These are phyloP conservation scores for Botrytis galanthina DNA, from an alignment of 2,329 filamentous ascomycete species.

Conservation along the genomic window DNA sequence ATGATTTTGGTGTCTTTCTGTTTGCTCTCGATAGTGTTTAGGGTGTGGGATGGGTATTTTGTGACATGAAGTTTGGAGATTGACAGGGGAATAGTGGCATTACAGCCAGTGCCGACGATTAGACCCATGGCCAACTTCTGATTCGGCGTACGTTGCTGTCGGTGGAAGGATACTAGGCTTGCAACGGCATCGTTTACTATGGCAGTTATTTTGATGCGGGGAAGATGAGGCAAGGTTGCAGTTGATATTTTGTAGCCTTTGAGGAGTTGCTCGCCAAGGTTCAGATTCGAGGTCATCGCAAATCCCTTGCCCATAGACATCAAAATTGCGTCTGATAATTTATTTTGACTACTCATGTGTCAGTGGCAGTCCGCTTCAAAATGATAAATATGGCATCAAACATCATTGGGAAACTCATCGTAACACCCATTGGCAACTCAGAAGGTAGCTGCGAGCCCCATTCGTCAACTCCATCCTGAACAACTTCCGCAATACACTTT, in stretches of 20 bases:
- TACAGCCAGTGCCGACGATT: conserved; percentile 78
- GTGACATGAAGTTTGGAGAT: conserved; percentile 59
- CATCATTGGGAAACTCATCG: conserved; percentile 69
- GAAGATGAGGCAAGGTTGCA: conserved; percentile 48
- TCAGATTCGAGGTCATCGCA: conserved; percentile 57
- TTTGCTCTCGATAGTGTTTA: conserved; percentile 35
- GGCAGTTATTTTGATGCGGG: conserved; percentile 67
- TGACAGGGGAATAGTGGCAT: conserved; percentile 74
- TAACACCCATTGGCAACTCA: conserved; percentile 62
- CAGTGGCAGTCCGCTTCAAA: conserved; percentile 15
- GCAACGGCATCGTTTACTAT: conserved; percentile 82
- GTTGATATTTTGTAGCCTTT: conserved; percentile 53
- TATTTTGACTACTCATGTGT: conserved; percentile 46
- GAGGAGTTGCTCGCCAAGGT: conserved; percentile 58
- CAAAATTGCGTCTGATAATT: conserved; percentile 59
- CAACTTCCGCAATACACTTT: conserved; percentile 70
- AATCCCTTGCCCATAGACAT: conserved; percentile 73
- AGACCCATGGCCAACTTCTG: conserved; percentile 74
- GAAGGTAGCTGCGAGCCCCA: conserved; percentile 42
- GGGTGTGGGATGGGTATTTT: conserved; percentile 55
- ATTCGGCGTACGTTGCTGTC: conserved; percentile 57
- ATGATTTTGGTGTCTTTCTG: conserved; percentile 60
- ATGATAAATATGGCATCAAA: conserved; percentile 23
- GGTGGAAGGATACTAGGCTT: conserved; percentile 74
- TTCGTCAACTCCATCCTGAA: conserved; percentile 53